These are phyloP conservation scores for Lyophyllum decastes DNA, from an alignment of 768 basidiomycete species.

Conservation along the genomic window DNA sequence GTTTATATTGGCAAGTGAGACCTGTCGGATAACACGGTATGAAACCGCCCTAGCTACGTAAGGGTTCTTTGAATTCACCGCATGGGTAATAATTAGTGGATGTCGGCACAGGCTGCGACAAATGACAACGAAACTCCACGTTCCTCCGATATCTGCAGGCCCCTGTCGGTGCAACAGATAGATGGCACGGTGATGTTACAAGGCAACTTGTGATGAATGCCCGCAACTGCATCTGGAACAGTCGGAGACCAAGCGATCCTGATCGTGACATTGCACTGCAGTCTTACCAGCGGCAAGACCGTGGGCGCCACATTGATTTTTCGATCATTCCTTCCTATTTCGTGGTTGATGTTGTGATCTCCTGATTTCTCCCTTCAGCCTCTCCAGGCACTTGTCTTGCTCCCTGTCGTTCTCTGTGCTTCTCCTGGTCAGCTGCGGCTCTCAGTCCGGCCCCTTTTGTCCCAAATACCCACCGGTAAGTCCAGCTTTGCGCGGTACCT, in stretches of 20 bases:
- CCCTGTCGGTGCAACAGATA: not conserved
- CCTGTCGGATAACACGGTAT: slow-evolving; percentile 6
- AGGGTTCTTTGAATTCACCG: slow-evolving; percentile 20
- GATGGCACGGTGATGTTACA: not conserved
- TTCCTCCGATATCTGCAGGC: slow-evolving; percentile 12
- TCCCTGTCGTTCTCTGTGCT: not conserved
- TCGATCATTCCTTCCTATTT: not conserved
- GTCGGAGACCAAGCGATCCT: slow-evolving; percentile 9
- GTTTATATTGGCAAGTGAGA: slow-evolving; percentile 33
- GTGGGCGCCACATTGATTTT: slow-evolving; percentile 20
- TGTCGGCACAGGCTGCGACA: slow-evolving; percentile 13
- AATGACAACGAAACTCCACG: slow-evolving; percentile 17
- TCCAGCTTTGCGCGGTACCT: not conserved
- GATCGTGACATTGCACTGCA: slow-evolving; percentile 1
- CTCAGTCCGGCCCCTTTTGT: not conserved
- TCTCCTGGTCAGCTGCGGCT: not conserved
- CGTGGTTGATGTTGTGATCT: not conserved
- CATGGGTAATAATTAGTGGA: slow-evolving; percentile 20
- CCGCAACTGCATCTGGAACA: not conserved
- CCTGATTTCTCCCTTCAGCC: not conserved
- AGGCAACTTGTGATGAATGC: not conserved
- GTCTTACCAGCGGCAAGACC: not conserved
- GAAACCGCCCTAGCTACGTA: slow-evolving; percentile 31
- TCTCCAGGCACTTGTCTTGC: not conserved
- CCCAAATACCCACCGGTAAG: not conserved